These are phyloP conservation scores for Daedalea quercina DNA, from an alignment of 768 basidiomycete genomes.

Conservation along the genomic window DNA sequence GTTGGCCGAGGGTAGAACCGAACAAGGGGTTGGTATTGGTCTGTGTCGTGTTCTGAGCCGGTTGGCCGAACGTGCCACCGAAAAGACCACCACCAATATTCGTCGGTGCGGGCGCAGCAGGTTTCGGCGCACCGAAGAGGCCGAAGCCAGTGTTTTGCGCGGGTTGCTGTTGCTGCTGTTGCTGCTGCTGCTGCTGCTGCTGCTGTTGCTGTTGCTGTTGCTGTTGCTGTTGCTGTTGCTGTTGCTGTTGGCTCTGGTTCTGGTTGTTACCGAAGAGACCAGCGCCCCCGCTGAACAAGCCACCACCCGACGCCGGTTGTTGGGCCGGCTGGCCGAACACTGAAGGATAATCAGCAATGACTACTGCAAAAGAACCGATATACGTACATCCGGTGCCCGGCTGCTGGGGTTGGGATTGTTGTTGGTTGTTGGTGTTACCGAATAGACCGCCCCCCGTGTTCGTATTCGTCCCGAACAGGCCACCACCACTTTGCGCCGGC, in stretches of 20 bases:
- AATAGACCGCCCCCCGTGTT: slow-evolving; percentile 8
- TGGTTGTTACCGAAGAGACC: slow-evolving; percentile 9
- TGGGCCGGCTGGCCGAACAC: slow-evolving; percentile 13
- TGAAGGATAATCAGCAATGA: neutral
- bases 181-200: slow-evolving; percentile 38
- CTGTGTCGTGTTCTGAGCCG: slow-evolving; percentile 24
- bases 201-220: slow-evolving; percentile 28
- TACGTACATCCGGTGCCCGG: slow-evolving; percentile 16
- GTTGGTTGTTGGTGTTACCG: slow-evolving; percentile 11
- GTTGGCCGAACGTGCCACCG: slow-evolving; percentile 42
- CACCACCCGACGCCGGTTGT: slow-evolving; percentile 22
- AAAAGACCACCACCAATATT: slow-evolving; percentile 19
- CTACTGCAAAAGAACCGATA: no score
- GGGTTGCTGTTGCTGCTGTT: slow-evolving; percentile 31
- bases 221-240: slow-evolving; percentile 34
- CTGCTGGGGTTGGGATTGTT: slow-evolving; percentile 10
- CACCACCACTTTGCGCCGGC: slow-evolving; percentile 11
- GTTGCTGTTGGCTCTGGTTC: slow-evolving; percentile 28
- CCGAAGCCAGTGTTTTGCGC: slow-evolving; percentile 22
- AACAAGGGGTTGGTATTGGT: slow-evolving; percentile 35
- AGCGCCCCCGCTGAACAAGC: slow-evolving; percentile 32
- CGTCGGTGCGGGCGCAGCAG: slow-evolving; percentile 19
- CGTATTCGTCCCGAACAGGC: slow-evolving; percentile 12
- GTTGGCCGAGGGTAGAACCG: slow-evolving; percentile 44
- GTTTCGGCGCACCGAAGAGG: slow-evolving; percentile 27